These are phyloP conservation scores for Poa annua DNA, from an alignment of 176 grass and related monocot genomes.

Conservation along the genomic window DNA sequence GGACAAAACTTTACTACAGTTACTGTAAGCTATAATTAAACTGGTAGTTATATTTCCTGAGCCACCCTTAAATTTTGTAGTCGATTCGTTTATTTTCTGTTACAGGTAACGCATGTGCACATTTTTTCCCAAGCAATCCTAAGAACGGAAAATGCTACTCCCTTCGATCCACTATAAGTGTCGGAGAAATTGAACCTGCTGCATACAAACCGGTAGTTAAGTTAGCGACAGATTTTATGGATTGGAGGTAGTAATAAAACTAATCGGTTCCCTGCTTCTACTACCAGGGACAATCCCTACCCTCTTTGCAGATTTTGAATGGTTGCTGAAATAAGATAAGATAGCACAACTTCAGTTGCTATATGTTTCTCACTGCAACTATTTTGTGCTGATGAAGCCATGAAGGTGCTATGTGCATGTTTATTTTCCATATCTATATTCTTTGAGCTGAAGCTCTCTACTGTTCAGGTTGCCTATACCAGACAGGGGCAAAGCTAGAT, in stretches of 20 bases:
- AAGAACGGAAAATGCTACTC: not conserved
- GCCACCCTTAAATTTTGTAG: not conserved
- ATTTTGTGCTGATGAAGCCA: not conserved
- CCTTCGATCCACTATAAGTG: too few relatives aligned
- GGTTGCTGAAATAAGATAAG: slow-evolving; percentile 5
- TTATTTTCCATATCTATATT: slow-evolving; percentile 16
- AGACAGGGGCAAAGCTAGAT: not conserved
- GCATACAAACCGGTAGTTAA: too few relatives aligned
- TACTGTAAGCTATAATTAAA: not conserved
- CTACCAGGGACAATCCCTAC: not conserved
- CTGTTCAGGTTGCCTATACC: not conserved
- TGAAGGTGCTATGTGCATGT: not conserved
- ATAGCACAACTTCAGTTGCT: not conserved
- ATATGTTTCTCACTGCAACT: not conserved
- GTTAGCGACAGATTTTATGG: too few relatives aligned
- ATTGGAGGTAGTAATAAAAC: too few relatives aligned
- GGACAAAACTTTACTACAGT: not conserved
- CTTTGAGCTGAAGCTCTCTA: not conserved
- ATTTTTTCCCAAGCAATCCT: not conserved
- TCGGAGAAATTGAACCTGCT: too few relatives aligned
- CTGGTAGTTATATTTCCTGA: slow-evolving; percentile 15
- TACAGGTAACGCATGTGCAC: not conserved
- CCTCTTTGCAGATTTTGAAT: not conserved
- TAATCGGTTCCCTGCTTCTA: slow-evolving; percentile 2
- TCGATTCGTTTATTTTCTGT: not conserved